Conservation (phyloP, 2,329 filamentous ascomycete genomes). For the Setomelanomma holmii region DNA sequence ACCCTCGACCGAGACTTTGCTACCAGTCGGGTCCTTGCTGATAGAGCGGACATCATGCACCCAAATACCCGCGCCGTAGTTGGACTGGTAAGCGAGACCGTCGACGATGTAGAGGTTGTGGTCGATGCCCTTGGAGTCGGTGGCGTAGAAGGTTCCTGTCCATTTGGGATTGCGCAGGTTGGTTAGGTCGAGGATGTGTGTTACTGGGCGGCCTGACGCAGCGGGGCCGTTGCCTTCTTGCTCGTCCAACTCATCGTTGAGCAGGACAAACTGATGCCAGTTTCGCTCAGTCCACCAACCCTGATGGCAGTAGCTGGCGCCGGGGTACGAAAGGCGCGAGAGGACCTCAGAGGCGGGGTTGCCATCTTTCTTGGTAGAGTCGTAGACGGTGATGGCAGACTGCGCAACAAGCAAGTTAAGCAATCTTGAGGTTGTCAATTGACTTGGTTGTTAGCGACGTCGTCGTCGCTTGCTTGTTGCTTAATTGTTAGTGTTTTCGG, state of each 20-base stretch:
- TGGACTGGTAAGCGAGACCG: slow-evolving; percentile 51
- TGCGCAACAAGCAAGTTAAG: slow-evolving; percentile 65
- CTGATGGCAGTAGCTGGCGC: slow-evolving; percentile 64
- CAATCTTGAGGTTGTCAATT: slow-evolving; percentile 65
- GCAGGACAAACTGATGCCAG: slow-evolving; percentile 42
- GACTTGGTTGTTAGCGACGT: slow-evolving; percentile 54
- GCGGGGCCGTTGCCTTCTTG: slow-evolving; percentile 34
- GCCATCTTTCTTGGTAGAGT: slow-evolving; percentile 60
- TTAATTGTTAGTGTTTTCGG: too few species aligned
- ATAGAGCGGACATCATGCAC: slow-evolving; percentile 51
- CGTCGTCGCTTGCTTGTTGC: slow-evolving; percentile 56
- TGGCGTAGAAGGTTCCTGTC: slow-evolving; percentile 52
- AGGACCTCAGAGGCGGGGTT: slow-evolving; percentile 64
- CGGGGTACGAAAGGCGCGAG: slow-evolving; percentile 61
- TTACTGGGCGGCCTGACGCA: slow-evolving; percentile 41
- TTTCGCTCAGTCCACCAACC: slow-evolving; percentile 59
- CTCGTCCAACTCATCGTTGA: slow-evolving; percentile 47
- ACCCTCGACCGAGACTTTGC: slow-evolving; percentile 48
- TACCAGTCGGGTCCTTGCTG: slow-evolving; percentile 47
- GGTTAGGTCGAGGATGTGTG: slow-evolving; percentile 45
- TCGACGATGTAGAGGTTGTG: slow-evolving; percentile 56
- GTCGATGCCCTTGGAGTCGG: slow-evolving; percentile 48
- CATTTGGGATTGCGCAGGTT: slow-evolving; percentile 46
- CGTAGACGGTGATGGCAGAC: slow-evolving; percentile 59
- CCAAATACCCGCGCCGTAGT: slow-evolving; percentile 51